phyloP scores from a whole-genome alignment of 371 early-diverging fungal species.

The Mucor sp. region DNA sequence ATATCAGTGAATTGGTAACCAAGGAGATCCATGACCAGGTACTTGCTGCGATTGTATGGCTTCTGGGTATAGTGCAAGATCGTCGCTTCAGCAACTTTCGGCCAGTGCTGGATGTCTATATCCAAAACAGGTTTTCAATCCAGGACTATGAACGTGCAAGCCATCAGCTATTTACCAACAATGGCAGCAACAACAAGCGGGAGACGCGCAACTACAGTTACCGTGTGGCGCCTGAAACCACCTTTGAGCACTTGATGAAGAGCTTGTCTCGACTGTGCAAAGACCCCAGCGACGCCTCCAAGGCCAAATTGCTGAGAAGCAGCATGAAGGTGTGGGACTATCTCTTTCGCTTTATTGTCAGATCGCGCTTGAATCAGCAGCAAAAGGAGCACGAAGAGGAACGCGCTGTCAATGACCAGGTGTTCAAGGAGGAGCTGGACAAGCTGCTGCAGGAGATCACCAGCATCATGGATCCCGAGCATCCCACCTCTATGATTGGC shows the following conservation, averaged over 20 bases:
- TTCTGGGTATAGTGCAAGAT: conserved; percentile 65
- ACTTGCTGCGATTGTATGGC: conserved; percentile 57
- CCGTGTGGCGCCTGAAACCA: conserved; percentile 17
- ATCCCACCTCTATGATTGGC: conserved; percentile 61
- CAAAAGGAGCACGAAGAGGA: conserved; percentile 38
- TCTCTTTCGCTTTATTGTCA: conserved; percentile 61
- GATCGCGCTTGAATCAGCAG: conserved; percentile 45
- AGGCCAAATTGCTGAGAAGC: conserved; percentile 57
- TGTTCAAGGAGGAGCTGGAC: conserved; percentile 44
- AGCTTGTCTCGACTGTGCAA: conserved; percentile 50
- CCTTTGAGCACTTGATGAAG: conserved; percentile 44
- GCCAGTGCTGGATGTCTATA: conserved; percentile 63
- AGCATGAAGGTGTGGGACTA: conserved; percentile 75
- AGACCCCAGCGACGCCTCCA: conserved; percentile 44
- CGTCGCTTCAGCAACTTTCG: conserved; percentile 68
- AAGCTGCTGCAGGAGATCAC: conserved; percentile 44
- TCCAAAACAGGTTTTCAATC: conserved; percentile 54
- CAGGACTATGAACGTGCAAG: conserved; percentile 25
- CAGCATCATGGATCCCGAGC: conserved; percentile 53
- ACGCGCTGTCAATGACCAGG: conserved; percentile 30
- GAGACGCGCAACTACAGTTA: conserved; percentile 7
- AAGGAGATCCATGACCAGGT: conserved; percentile 39
- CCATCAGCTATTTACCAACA: neutral
- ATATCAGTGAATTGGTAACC: neutral
- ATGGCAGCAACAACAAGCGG: neutral